Evolutionary conservation across 495 filamentous ascomycete genomes (phyloP).

Genomic region (Chaetomidium leptoderma): DNA sequence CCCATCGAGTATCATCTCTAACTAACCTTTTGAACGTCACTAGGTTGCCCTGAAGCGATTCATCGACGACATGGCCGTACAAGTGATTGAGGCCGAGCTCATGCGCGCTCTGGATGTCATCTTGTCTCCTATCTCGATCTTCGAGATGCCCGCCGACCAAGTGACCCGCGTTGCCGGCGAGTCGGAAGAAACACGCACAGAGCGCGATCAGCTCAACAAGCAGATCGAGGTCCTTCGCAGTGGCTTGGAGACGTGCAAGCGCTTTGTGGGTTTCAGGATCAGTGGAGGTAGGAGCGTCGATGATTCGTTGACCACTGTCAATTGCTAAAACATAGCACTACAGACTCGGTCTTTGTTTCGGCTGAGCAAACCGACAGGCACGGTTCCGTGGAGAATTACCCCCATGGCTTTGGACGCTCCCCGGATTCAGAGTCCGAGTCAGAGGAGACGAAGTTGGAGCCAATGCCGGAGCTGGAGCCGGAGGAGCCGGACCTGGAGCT

Average conservation of each 20-base stretch:
- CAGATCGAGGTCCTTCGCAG: constrained; percentile 49
- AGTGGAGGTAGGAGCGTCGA: constrained; percentile 11
- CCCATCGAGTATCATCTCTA: too few relatives aligned
- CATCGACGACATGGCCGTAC: constrained; percentile 56
- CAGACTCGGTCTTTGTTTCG: constrained; percentile 4
- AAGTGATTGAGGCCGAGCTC: constrained; percentile 58
- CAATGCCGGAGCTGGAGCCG: too few relatives aligned
- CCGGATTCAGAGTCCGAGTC: not conserved
- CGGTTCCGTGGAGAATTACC: too few relatives aligned
- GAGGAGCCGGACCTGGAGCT: too few relatives aligned
- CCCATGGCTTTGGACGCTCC: too few relatives aligned
- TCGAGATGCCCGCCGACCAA: constrained; percentile 41
- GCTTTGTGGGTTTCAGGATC: constrained; percentile 32
- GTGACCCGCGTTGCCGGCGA: constrained; percentile 53
- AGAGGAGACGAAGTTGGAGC: too few relatives aligned
- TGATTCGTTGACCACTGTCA: too few relatives aligned
- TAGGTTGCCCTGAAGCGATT: constrained; percentile 61
- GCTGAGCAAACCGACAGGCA: not conserved
- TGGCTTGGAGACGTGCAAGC: constrained; percentile 49
- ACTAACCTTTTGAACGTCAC: not conserved
- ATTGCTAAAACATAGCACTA: not conserved
- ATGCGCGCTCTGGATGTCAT: constrained; percentile 43
- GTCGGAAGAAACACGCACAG: constrained; percentile 43
- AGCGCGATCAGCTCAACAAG: constrained; percentile 49
- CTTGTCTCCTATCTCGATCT: constrained; percentile 43